Base-by-base conservation (phyloP, 2,329 filamentous ascomycete genomes). In the Pseudocercospora musae region DNA sequence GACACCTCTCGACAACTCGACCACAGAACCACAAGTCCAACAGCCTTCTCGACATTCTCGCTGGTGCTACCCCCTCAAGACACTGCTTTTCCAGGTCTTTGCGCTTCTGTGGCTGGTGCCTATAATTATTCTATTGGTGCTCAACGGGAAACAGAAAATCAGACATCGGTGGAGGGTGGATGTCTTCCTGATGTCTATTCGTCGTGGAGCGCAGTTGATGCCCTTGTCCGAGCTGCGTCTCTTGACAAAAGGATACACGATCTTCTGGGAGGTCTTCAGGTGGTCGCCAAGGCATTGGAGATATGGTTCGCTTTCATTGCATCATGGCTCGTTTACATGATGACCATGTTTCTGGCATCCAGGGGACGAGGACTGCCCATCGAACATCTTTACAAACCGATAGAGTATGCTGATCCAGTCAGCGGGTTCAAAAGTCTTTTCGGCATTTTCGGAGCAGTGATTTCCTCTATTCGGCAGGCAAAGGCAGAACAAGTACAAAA, bases 51-150 rank as follows among this genome's bases (percentile, higher is more conserved):
- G 48, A 46, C 23, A 23, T 20, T 46, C 42, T 23, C 42, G 42
- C 23, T 50, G 48, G 21, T 50, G 48, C 48, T 50, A 50, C 23
- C 48, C 48, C 13, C 15, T 50, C 20, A 50, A 50, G n/a, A 68
- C 63, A 15, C 4, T 65, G 0, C 21, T 69, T 15, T 20, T 62
- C n/a, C 69, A 71, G 49, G 52, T 65, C 9, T 63, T 71, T 37
- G 60, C 62, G 10, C 57, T 74, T 13, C 61, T 71, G 6, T 75
- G 73, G 73, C 44, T 73, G 3, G 66, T 63, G 13, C 73, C 73
- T 1, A 69, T 72, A 33, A 44, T 68, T 4, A 57, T 69, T 9
- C 65, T 75, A 5, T 64, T 75, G 7, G 60, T 66, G 8, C 58
- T 75, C 15, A 73, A 75, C 57, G 66, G 69, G 58, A 65, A 61